A percentile compares a stretch with the other conserved stretches of the same genome.
Evolutionary conservation across 805 yeast genomes (phyloP).

Genomic region (Kodamaea laetipori): DNA sequence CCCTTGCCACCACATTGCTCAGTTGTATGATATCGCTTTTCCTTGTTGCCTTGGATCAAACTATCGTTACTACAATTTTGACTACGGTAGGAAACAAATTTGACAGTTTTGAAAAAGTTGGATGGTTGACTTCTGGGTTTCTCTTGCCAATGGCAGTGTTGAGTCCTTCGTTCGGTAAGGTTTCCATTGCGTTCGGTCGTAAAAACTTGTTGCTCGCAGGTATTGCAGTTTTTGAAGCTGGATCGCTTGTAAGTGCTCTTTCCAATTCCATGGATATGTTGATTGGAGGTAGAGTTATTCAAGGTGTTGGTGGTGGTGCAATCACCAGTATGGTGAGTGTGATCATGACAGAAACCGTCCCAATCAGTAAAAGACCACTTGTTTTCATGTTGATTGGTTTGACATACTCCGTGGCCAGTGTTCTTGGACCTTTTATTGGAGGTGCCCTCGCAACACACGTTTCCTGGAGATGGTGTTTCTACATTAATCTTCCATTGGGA

Average conservation of each 20-base stretch:
- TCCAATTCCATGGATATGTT: slow-evolving; percentile 57
- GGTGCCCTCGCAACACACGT: slow-evolving; percentile 61
- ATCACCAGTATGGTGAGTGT: slow-evolving; percentile 58
- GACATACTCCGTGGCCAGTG: slow-evolving; percentile 52
- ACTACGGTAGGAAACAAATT: slow-evolving; percentile 53
- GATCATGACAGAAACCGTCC: slow-evolving; percentile 57
- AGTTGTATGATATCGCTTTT: slow-evolving; percentile 35
- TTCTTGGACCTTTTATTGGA: slow-evolving; percentile 64
- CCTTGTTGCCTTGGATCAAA: slow-evolving; percentile 57
- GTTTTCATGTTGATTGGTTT: slow-evolving; percentile 41
- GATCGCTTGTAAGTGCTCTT: slow-evolving; percentile 61
- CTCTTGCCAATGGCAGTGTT: slow-evolving; percentile 54
- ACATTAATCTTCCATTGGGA: slow-evolving; percentile 66
- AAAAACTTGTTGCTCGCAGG: slow-evolving; percentile 50
- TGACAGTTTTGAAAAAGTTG: slow-evolving; percentile 50
- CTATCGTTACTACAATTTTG: slow-evolving; percentile 55
- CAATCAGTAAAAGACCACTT: slow-evolving; percentile 40
- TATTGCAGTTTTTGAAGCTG: slow-evolving; percentile 57
- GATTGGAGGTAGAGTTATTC: slow-evolving; percentile 69
- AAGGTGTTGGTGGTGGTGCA: slow-evolving; percentile 75
- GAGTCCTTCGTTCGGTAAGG: slow-evolving; percentile 56
- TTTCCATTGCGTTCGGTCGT: slow-evolving; percentile 59
- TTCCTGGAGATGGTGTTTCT: slow-evolving; percentile 78
- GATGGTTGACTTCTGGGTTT: slow-evolving; percentile 61
- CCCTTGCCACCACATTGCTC: slow-evolving; percentile 25